Evolutionary conservation across 176 grass and related monocot genomes (phyloP).

Genomic region (Ensete ventricosum): DNA sequence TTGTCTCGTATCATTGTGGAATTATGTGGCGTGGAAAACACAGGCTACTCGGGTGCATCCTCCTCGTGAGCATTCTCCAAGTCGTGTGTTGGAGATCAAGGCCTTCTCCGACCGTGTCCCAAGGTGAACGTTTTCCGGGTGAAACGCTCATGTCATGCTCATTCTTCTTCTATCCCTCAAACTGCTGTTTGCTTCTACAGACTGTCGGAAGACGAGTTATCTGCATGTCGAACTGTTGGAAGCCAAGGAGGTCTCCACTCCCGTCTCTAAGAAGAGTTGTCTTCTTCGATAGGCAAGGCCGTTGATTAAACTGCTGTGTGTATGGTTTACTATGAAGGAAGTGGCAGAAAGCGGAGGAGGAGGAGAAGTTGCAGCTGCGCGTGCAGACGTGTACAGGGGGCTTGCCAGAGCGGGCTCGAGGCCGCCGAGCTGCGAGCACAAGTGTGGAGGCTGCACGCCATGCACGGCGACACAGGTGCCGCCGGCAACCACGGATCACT

Average conservation of each 20-base stretch:
- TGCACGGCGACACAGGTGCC: conserved; percentile 41
- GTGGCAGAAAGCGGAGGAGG: not conserved
- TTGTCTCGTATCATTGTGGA: not conserved
- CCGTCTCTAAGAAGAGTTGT: not conserved
- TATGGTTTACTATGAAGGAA: not conserved
- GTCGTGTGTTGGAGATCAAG: not conserved
- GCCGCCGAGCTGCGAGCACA: conserved; percentile 49
- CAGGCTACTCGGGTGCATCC: not conserved
- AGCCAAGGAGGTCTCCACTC: not conserved
- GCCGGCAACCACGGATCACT: conserved; percentile 14
- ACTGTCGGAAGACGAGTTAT: not conserved
- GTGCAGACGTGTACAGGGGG: not conserved
- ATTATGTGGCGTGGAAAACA: conserved; percentile 3
- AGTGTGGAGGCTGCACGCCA: conserved; percentile 42
- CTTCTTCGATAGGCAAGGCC: not conserved
- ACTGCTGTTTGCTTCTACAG: not conserved
- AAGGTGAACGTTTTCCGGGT: not conserved
- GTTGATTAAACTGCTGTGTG: not conserved
- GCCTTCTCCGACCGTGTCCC: not conserved
- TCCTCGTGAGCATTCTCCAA: not conserved
- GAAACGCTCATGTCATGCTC: not conserved
- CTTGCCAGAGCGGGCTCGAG: conserved; percentile 33
- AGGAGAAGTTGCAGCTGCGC: not conserved
- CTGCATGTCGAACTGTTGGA: conserved; percentile 1
- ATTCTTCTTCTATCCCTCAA: not conserved